These are phyloP conservation scores for Sporisorium scitamineum DNA, from an alignment of 1,284 basidiomycete species.

Conservation along the genomic window DNA sequence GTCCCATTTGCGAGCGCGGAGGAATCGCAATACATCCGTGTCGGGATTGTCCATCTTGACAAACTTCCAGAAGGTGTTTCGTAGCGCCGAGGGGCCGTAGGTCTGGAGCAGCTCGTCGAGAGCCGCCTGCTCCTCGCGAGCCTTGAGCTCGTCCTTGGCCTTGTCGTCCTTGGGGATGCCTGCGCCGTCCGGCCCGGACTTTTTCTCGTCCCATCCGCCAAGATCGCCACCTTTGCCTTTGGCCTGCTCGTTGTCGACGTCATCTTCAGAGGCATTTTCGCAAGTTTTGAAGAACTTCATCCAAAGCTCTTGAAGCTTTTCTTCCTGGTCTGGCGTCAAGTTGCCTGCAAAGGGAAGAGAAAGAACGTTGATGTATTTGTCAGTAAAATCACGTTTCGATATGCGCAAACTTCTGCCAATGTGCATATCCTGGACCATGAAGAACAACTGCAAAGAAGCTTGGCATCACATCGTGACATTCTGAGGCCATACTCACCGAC, in stretches of 20 bases:
- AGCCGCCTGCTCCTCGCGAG: constrained; percentile 67
- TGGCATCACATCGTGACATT: not conserved
- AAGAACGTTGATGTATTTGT: not conserved
- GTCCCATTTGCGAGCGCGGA: constrained; percentile 70
- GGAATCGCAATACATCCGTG: constrained; percentile 68
- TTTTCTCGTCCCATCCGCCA: constrained; percentile 45
- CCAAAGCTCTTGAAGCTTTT: constrained; percentile 67
- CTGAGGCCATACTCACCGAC: constrained; percentile 35
- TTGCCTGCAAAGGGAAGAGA: constrained; percentile 53
- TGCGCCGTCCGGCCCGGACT: constrained; percentile 49
- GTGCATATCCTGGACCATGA: not conserved
- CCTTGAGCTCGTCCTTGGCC: constrained; percentile 66
- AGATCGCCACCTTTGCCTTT: constrained; percentile 36
- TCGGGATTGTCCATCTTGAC: constrained; percentile 65
- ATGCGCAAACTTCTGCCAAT: not conserved
- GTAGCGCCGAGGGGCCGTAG: constrained; percentile 68
- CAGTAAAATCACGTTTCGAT: not conserved
- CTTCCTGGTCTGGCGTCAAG: constrained; percentile 64
- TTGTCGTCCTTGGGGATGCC: constrained; percentile 66
- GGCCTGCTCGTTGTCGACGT: constrained; percentile 12
- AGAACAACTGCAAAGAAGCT: not conserved
- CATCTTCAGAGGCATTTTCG: constrained; percentile 49
- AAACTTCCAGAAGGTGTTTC: constrained; percentile 69
- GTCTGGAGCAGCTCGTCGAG: constrained; percentile 67
- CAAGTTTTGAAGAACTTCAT: constrained; percentile 55